A percentile compares a stretch with the other conserved stretches of the same genome.
phyloP scores from a whole-genome alignment of 805 yeast genomes.

The Candida ulmi region DNA sequence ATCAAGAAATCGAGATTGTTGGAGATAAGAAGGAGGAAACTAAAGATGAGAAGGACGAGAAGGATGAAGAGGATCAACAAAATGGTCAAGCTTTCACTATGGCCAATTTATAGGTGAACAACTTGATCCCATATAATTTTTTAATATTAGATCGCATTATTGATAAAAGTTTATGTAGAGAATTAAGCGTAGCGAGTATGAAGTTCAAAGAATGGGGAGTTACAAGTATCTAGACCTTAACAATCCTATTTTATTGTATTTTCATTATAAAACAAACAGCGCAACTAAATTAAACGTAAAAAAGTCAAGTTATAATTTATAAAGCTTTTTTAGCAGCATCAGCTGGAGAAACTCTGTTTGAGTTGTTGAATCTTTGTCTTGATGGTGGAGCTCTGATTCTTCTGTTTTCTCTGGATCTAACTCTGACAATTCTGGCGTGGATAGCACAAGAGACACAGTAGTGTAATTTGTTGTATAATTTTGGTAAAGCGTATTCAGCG shows the following conservation, averaged over 20 bases:
- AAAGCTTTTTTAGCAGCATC: conserved; percentile 95
- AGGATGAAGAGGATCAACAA: background rate
- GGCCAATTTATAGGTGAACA: conserved; percentile 10
- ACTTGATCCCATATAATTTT: too few relatives aligned
- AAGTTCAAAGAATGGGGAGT: too few relatives aligned
- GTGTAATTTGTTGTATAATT: conserved; percentile 99
- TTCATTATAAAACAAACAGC: conserved; percentile 2
- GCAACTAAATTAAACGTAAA: background rate
- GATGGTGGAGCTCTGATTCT: conserved; percentile 98
- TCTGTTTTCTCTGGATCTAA: conserved; percentile 98
- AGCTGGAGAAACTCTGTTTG: conserved; percentile 92
- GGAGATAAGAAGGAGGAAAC: background rate
- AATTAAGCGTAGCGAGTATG: too few relatives aligned
- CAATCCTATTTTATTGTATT: conserved; percentile 1
- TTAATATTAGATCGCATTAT: too few relatives aligned
- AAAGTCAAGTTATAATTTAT: conserved; percentile 26
- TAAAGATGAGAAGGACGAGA: conserved; percentile 5
- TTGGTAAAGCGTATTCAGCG: conserved; percentile 98
- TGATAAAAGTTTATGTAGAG: too few relatives aligned
- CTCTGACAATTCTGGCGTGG: conserved; percentile 99
- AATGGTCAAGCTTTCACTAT: conserved; percentile 6
- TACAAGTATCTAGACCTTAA: background rate
- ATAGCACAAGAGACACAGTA: conserved; percentile 99
- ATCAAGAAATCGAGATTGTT: conserved; percentile 3
- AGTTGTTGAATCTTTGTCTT: conserved; percentile 97